These are phyloP conservation scores for Cylindrotheca closterium DNA, from an alignment of 108 stramenopile species.

Conservation along the genomic window DNA sequence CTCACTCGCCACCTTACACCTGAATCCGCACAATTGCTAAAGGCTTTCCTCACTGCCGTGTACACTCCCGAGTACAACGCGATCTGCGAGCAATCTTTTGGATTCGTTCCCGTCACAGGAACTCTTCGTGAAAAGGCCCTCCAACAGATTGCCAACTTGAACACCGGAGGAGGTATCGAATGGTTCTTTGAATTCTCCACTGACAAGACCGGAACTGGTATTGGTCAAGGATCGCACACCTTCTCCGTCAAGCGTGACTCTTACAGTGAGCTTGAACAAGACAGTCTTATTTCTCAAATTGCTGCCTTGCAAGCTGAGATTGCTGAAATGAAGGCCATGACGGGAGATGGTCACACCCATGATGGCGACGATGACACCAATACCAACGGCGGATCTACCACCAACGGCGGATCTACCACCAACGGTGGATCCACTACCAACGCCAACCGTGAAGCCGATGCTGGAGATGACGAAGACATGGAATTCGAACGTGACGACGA, in stretches of 20 bases:
- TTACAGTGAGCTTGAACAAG: constrained; percentile 29
- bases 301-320: constrained; percentile 3
- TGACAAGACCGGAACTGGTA: neutral
- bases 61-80: constrained; percentile 38
- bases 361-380: neutral
- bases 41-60: constrained; percentile 51
- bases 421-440: neutral
- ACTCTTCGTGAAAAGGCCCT: constrained; percentile 28
- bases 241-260: constrained; percentile 43
- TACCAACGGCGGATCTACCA: neutral
- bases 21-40: constrained; percentile 40
- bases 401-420: neutral
- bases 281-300: constrained; percentile 8
- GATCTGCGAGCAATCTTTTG: constrained; percentile 41
- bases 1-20: constrained; percentile 37
- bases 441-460: constrained; percentile 4
- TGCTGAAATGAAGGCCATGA: constrained; percentile 7
- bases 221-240: constrained; percentile 40
- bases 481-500: constrained; percentile 11
- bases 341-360: neutral
- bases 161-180: constrained; percentile 6
- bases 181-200: constrained; percentile 39
- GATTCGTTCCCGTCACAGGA: constrained; percentile 40
- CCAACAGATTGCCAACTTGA: constrained; percentile 29
- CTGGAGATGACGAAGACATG: neutral